Evolutionary conservation across 2,329 filamentous ascomycete species (phyloP).

Genomic region (Exophiala bonariae): DNA sequence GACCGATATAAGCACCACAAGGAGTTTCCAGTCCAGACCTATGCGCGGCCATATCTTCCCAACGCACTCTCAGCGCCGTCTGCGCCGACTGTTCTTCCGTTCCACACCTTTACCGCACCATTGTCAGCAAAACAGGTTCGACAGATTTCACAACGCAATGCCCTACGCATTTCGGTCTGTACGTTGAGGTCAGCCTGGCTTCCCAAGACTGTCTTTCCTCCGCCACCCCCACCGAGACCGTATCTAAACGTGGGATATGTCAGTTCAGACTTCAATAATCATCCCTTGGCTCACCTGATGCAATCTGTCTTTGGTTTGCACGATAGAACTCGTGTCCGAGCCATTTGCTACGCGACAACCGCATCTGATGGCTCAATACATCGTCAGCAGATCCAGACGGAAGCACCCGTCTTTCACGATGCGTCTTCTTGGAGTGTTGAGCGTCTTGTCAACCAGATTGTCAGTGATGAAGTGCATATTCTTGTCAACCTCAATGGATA

Average conservation of each 20-base stretch:
- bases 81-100: slow-evolving; percentile 91
- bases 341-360: slow-evolving; percentile 95
- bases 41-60: slow-evolving; percentile 73
- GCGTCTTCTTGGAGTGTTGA: slow-evolving; percentile 85
- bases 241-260: slow-evolving; percentile 92
- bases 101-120: slow-evolving; percentile 96
- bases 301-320: slow-evolving; percentile 97
- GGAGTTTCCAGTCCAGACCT: slow-evolving; percentile 59
- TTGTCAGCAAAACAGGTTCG: slow-evolving; percentile 88
- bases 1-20: slow-evolving; percentile 69
- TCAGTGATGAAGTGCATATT: slow-evolving; percentile 86
- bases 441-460: slow-evolving; percentile 79
- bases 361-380: slow-evolving; percentile 85
- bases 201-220: slow-evolving; percentile 75
- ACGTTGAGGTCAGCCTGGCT: slow-evolving; percentile 87
- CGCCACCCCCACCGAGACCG: slow-evolving; percentile 77
- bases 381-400: slow-evolving; percentile 86
- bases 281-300: slow-evolving; percentile 95
- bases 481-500: slow-evolving; percentile 98
- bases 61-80: slow-evolving; percentile 72
- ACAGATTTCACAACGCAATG: slow-evolving; percentile 92
- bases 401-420: slow-evolving; percentile 88
- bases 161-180: slow-evolving; percentile 85
- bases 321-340: slow-evolving; percentile 69
- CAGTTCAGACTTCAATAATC: slow-evolving; percentile 98